Base-by-base conservation (phyloP, 805 yeast species). In the Nakazawaea peltata region DNA sequence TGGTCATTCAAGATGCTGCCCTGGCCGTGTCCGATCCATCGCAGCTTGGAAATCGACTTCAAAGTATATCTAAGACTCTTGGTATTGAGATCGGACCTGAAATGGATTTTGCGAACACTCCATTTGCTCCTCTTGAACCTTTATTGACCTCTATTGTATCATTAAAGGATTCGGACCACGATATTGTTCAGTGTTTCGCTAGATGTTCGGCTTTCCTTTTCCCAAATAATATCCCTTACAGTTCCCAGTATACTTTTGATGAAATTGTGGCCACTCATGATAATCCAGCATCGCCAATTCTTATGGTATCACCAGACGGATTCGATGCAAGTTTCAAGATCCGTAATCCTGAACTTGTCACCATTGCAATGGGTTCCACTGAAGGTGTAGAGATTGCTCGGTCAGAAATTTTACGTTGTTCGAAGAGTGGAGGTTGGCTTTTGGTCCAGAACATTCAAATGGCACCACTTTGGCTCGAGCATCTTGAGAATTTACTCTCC, bases 401-500 rank as follows among this genome's bases (percentile, higher is more conserved):
- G 16, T 56, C 61, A 33, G 72, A 74, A n/a, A 56, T 85, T 7
- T 47, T 51, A 1, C 54, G 51, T 8, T 72, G 75, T 0, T 49
- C 66, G 1, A 56, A 50, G n/a, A 49, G 49, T 1, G 86, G 84
- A 0, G 46, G 53, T 1, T 86, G 95, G 95, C 53, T 90, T 0
- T 46, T 88, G 19, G 54, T 90, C 21, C 95, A 90, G 50, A 88
- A 88, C 48, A 61, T 84, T 10, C 95, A 90, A 40, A 69, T 81
- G 66, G 74, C 92, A 0, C 59, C 69, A 1, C 53, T 50, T 3
- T 81, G 94, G 86, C 57, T 83, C 19, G 71, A 67, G 11, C 48
- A 60, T 8, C 53, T 83, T 14, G 77, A 67, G 33, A 72, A 67
- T 44, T 49, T 52, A n/a, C 50, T 76, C 30, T 64, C 58, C 21